A percentile compares a stretch with the other conserved stretches of the same genome.
These are phyloP conservation scores for Citeromyces hawaiiensis DNA, from an alignment of 1,139 yeast species.

Conservation along the genomic window DNA sequence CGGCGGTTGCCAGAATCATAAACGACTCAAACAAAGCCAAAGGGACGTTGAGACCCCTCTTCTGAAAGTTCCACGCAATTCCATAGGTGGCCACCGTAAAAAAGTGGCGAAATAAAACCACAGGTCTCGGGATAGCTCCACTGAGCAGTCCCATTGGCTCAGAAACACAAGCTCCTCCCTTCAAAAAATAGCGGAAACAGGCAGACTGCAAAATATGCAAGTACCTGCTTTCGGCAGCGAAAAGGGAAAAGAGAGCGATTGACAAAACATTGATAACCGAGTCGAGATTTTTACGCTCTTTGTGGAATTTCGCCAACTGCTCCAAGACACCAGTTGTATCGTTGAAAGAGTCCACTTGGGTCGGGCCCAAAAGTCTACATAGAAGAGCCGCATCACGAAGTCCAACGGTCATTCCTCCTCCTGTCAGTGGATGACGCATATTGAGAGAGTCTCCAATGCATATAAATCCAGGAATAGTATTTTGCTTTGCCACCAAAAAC, in stretches of 20 bases:
- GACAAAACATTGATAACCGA: constrained; percentile 85
- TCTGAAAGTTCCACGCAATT: constrained; percentile 53
- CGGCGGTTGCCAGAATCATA: constrained; percentile 61
- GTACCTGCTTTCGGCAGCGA: constrained; percentile 70
- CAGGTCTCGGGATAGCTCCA: constrained; percentile 70
- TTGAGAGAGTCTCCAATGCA: constrained; percentile 89
- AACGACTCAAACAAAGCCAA: constrained; percentile 59
- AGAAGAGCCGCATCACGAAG: constrained; percentile 71
- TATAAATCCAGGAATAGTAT: constrained; percentile 61
- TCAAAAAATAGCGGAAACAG: constrained; percentile 72
- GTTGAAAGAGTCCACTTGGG: constrained; percentile 39
- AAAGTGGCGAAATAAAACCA: constrained; percentile 68
- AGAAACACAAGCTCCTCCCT: constrained; percentile 69
- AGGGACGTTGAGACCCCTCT: constrained; percentile 65
- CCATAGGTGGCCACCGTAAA: constrained; percentile 84
- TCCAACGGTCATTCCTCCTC: constrained; percentile 99
- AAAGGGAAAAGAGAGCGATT: constrained; percentile 76
- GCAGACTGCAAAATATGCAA: constrained; percentile 70
- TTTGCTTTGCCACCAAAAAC: constrained; percentile 63
- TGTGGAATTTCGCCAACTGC: constrained; percentile 54
- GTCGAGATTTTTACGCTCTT: constrained; percentile 64
- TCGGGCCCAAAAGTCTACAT: constrained; percentile 44
- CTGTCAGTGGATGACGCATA: constrained; percentile 97
- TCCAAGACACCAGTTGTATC: constrained; percentile 42
- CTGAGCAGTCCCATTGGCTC: constrained; percentile 79